These are phyloP conservation scores for Saitozyma podzolica DNA, from an alignment of 768 basidiomycete species.

Conservation along the genomic window DNA sequence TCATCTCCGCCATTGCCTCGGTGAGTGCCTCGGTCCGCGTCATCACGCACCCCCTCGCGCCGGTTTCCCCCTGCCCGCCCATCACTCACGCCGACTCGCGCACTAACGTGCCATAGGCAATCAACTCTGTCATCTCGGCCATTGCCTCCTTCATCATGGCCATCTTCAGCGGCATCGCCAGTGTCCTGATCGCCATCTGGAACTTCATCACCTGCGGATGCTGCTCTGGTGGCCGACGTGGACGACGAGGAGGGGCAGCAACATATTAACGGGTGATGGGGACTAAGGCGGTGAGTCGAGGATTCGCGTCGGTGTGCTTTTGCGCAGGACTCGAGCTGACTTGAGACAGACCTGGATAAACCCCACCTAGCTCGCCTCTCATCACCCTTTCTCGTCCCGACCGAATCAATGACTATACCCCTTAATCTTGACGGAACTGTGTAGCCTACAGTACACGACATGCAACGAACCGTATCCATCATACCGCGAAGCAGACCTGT, in stretches of 20 bases:
- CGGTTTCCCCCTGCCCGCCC: too few relatives aligned
- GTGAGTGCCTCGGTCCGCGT: too few relatives aligned
- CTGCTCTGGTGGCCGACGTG: slow-evolving; percentile 32
- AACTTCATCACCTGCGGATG: slow-evolving; percentile 42
- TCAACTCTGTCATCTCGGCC: slow-evolving; percentile 25
- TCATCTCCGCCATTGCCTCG: slow-evolving; percentile 35
- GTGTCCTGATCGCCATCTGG: slow-evolving; percentile 39
- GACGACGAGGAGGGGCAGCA: slow-evolving; percentile 36
- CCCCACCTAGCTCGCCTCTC: slow-evolving; percentile 13
- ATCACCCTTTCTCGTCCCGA: slow-evolving; percentile 12
- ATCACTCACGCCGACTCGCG: too few relatives aligned
- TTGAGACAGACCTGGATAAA: neutral
- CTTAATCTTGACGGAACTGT: too few relatives aligned
- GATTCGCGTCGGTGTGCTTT: neutral
- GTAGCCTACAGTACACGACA: slow-evolving; percentile 9
- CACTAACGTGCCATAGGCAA: neutral
- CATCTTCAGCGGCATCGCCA: slow-evolving; percentile 41
- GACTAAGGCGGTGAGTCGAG: neutral
- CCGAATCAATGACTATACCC: too few relatives aligned
- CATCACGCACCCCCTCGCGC: too few relatives aligned
- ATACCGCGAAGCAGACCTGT: too few relatives aligned
- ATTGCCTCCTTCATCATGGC: slow-evolving; percentile 37
- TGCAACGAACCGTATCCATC: slow-evolving; percentile 1
- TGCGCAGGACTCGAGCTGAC: too few relatives aligned
- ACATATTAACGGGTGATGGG: slow-evolving; percentile 40